Evolutionary conservation across 176 grass and related monocot species (phyloP), one percentile per base, ranked within the genome.

Genomic region (Dendrocalamus sinicus): DNA sequence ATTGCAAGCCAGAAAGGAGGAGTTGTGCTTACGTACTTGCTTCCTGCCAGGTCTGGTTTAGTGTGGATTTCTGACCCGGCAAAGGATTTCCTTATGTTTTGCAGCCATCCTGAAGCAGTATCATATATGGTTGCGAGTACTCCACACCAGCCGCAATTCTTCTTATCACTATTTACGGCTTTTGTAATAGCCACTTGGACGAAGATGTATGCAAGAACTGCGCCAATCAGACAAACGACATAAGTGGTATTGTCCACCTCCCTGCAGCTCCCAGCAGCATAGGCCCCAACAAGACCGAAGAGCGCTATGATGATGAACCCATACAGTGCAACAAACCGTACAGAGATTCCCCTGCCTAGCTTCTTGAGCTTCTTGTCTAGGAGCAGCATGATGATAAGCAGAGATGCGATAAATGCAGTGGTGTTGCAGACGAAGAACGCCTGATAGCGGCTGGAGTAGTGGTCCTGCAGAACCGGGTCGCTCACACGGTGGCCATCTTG

Each of bases 381-480:
- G 20, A 88, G 72, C 19, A 88, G 52, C 52, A 82, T 76, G 41
- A 88, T 30, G 62, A 88, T 88, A 22, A 88, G n/a, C 1, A 89
- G 73, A n/a, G 66, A 84, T 8, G 75, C 55, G 1, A 78, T 45
- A 8, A 89, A 89, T 0, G 87, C 74, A 0, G 81, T 72, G 81
- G 87, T 84, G 75, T 89, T 89, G 87, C 80, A 89, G 47, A 78
- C 32, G 9, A 78, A 84, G 81, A 89, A 89, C 0, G 67, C 74
- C 1, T 47, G 22, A 5, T 72, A 89, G 6, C 81, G 87, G 1
- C 65, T 51, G 23, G 46, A 0, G 8, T 74, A 8, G 65, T 51
- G 40, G 1, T 70, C 15, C 53, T 32, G 10, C 20, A 88, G n/a
- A 1, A 88, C 13, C 0, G 86, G 80, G 28, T 88, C 16, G 5